A percentile compares a stretch with the other conserved stretches of the same genome.
These are phyloP conservation scores for Candida germanica DNA, from an alignment of 805 yeast species.

Conservation along the genomic window DNA sequence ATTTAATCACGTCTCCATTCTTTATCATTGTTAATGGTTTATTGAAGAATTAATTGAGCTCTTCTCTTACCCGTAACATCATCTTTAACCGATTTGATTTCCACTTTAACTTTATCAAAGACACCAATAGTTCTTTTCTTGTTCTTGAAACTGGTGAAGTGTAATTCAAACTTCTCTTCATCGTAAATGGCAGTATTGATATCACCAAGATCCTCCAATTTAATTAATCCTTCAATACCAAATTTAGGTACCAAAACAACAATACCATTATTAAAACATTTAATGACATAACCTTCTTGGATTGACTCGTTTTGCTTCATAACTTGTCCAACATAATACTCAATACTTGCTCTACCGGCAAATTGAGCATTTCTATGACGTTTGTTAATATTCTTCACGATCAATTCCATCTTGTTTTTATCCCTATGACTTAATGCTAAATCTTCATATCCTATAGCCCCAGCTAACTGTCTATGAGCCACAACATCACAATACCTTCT, in stretches of 20 bases:
- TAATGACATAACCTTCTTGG: slow-evolving; percentile 88
- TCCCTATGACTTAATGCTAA: slow-evolving; percentile 81
- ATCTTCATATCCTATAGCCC: slow-evolving; percentile 93
- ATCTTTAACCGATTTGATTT: slow-evolving; percentile 77
- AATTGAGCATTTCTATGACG: slow-evolving; percentile 98
- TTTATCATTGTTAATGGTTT: too few species aligned
- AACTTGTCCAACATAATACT: slow-evolving; percentile 97
- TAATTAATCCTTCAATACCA: slow-evolving; percentile 93
- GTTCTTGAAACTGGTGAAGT: slow-evolving; percentile 50
- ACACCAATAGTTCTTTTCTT: slow-evolving; percentile 54
- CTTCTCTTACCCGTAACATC: slow-evolving; percentile 89
- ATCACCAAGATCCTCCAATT: slow-evolving; percentile 71
- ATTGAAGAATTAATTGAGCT: slow-evolving; percentile 62
- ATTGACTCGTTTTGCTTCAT: slow-evolving; percentile 77
- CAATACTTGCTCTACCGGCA: slow-evolving; percentile 98
- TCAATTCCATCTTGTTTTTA: slow-evolving; percentile 82
- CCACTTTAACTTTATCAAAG: slow-evolving; percentile 83
- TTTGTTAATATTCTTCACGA: slow-evolving; percentile 84
- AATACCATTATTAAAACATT: slow-evolving; percentile 90
- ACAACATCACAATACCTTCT: slow-evolving; percentile 97
- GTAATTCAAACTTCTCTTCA: slow-evolving; percentile 73
- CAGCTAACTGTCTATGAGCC: slow-evolving; percentile 96
- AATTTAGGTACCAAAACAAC: slow-evolving; percentile 93
- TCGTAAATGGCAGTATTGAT: slow-evolving; percentile 61
- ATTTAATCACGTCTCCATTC: too few species aligned